A percentile compares a stretch with the other conserved stretches of the same genome.
Evolutionary conservation across 75 land plant genomes (phyloP).

Genomic region (Ceratopteris richardii): DNA sequence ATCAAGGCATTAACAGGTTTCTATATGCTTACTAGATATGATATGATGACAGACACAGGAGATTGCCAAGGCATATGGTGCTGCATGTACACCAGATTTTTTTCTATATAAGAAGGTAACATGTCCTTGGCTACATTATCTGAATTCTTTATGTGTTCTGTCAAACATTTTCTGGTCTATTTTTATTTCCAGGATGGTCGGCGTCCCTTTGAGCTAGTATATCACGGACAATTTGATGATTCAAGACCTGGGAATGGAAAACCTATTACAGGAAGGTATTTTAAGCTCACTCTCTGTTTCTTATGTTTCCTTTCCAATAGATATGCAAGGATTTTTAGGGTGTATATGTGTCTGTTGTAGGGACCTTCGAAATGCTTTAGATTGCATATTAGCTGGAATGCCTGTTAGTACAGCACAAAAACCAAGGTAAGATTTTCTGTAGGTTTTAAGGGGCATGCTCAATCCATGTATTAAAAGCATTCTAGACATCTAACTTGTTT

Average conservation of each 20-base stretch:
- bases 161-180: background rate
- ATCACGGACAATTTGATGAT: constrained; percentile 45
- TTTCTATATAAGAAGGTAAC: constrained; percentile 79
- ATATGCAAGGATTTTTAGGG: no score
- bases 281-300: background rate
- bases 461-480: background rate
- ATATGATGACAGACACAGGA: constrained; percentile 92
- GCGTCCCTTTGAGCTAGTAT: constrained; percentile 35
- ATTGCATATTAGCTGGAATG: constrained; percentile 29
- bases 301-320: no score
- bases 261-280: constrained; percentile 42
- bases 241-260: constrained; percentile 30
- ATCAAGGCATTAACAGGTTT: no score
- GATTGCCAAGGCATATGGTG: constrained; percentile 83
- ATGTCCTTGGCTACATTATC: constrained; percentile 1
- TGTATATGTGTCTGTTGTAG: constrained; percentile 8
- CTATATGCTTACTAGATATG: no score
- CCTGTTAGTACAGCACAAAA: constrained; percentile 23
- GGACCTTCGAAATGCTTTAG: constrained; percentile 36
- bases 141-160: constrained; percentile 16
- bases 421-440: constrained; percentile 25
- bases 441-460: background rate
- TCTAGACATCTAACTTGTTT: background rate
- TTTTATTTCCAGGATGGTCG: constrained; percentile 21
- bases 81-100: constrained; percentile 94